Evolutionary conservation across 1,284 basidiomycete genomes (phyloP).

Genomic region (Pascua sp.): DNA sequence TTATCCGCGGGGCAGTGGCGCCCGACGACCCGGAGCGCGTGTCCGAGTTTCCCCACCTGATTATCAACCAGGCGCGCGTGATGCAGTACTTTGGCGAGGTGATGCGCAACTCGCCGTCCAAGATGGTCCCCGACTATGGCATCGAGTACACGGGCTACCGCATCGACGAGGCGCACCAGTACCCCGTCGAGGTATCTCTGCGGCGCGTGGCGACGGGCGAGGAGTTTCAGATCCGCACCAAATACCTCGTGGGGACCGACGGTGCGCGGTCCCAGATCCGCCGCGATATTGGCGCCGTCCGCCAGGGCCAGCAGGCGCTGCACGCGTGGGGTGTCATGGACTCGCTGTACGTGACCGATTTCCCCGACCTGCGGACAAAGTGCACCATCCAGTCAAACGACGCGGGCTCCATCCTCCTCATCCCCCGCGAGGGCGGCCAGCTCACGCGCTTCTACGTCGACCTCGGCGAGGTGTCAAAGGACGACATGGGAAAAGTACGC

Average conservation of each 20-base stretch:
- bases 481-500: conserved; percentile 16
- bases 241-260: conserved; percentile 28
- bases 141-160: conserved; percentile 7
- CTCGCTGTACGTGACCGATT: conserved; percentile 20
- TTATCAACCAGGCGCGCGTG: conserved; percentile 11
- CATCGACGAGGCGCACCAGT: conserved; percentile 19
- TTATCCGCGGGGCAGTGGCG: conserved; percentile 4
- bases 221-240: conserved; percentile 13
- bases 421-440: conserved; percentile 34
- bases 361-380: conserved; percentile 30
- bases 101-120: conserved; percentile 4
- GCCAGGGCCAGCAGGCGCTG: conserved; percentile 39
- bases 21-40: conserved; percentile 3
- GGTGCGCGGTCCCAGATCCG: conserved; percentile 24
- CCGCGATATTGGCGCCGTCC: conserved; percentile 27
- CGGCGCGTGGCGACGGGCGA: conserved; percentile 11
- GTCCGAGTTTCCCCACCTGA: conserved; percentile 9
- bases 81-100: conserved; percentile 14
- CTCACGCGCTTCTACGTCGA: conserved; percentile 26
- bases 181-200: conserved; percentile 28
- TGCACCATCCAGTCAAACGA: conserved; percentile 31
- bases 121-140: conserved; percentile 9
- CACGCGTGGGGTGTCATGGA: conserved; percentile 43
- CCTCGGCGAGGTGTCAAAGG: conserved; percentile 11
- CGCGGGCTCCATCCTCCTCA: conserved; percentile 34